A percentile compares a stretch with the other conserved stretches of the same genome.
These are phyloP conservation scores for Saccharomycopsis fibuligera DNA, from an alignment of 805 yeast species.

Conservation along the genomic window DNA sequence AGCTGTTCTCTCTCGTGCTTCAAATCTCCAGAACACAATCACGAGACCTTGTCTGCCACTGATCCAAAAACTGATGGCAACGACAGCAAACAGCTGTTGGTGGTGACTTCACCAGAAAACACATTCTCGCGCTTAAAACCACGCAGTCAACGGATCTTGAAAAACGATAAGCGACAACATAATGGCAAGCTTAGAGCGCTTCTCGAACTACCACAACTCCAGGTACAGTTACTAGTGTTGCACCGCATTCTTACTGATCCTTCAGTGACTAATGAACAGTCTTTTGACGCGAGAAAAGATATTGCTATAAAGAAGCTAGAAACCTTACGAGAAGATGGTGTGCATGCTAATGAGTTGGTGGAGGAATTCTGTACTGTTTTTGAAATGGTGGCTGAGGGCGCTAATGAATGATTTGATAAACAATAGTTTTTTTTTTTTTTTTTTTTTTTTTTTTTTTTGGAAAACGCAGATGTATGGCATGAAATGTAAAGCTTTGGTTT, in stretches of 20 bases:
- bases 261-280: constrained; percentile 36
- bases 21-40: constrained; percentile 39
- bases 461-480: no score
- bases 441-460: no score
- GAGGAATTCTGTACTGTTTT: constrained; percentile 51
- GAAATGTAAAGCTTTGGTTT: no score
- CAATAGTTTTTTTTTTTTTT: no score
- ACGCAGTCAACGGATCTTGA: not conserved
- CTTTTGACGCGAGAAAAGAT: constrained; percentile 40
- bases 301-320: constrained; percentile 53
- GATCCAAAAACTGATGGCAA: not conserved
- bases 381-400: constrained; percentile 11
- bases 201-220: constrained; percentile 44
- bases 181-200: constrained; percentile 35
- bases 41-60: constrained; percentile 16
- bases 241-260: constrained; percentile 39
- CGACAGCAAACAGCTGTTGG: not conserved
- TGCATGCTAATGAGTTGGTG: constrained; percentile 53
- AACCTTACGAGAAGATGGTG: constrained; percentile 51
- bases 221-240: constrained; percentile 47
- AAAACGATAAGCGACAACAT: constrained; percentile 16
- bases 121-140: not conserved
- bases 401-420: no score
- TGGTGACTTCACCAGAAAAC: not conserved
- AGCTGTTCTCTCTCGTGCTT: constrained; percentile 55